These are phyloP conservation scores for Acanthamoeba healyi DNA, from an alignment of 208 protist species.

Conservation along the genomic window DNA sequence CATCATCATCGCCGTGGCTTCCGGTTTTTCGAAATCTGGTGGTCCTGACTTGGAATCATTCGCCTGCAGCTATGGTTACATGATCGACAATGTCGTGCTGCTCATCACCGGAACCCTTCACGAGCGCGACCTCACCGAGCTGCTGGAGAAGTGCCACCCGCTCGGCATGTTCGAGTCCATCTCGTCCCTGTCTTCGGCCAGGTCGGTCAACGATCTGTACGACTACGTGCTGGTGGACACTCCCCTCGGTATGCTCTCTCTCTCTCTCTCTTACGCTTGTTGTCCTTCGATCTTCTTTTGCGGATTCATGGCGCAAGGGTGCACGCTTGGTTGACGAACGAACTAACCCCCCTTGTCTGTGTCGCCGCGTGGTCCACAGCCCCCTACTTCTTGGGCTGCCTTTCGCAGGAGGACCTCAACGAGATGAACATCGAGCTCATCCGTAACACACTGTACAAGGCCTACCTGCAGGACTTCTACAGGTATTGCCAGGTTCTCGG, in stretches of 20 bases:
- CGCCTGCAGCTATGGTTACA: constrained; percentile 95
- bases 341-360: not conserved
- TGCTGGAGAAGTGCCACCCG: constrained; percentile 98
- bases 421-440: constrained; percentile 98
- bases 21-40: not conserved
- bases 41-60: not conserved
- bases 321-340: not conserved
- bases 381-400: constrained; percentile 84
- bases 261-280: not conserved
- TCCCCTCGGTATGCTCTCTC: constrained; percentile 93
- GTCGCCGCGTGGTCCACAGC: not conserved
- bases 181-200: constrained; percentile 93
- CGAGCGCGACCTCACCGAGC: constrained; percentile 80
- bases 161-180: constrained; percentile 98
- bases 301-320: too few species aligned
- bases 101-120: constrained; percentile 91
- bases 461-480: constrained; percentile 99
- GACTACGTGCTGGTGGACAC: constrained; percentile 98
- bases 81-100: constrained; percentile 96
- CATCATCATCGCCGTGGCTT: too few species aligned
- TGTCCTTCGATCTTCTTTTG: too few species aligned
- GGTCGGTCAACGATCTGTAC: constrained; percentile 96
- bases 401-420: constrained; percentile 90
- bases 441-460: constrained; percentile 98
- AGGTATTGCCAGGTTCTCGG: constrained; percentile 93